These are phyloP conservation scores for Balamuthia mandrillaris DNA, from an alignment of 208 protist genomes.

Conservation along the genomic window DNA sequence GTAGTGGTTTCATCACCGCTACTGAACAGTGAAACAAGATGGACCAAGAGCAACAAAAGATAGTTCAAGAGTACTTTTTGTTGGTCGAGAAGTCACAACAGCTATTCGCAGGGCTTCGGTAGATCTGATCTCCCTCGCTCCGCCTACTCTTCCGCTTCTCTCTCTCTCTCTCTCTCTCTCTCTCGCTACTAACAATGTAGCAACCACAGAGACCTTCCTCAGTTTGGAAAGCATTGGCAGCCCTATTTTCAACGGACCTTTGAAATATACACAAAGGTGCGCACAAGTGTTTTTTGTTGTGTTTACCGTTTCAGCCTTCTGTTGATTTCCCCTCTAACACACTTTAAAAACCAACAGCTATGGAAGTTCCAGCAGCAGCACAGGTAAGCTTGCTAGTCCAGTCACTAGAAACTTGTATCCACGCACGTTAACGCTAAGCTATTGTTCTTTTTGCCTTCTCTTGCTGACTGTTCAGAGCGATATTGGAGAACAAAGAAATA, in stretches of 20 bases:
- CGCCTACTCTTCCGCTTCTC: not conserved
- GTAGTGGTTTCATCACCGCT: no score
- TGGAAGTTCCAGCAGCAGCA: slow-evolving; percentile 67
- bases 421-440: no score
- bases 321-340: not conserved
- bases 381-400: slow-evolving; percentile 7
- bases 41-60: not conserved
- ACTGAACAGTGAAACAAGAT: not conserved
- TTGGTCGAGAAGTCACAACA: slow-evolving; percentile 44
- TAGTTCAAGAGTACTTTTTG: slow-evolving; percentile 34
- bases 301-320: not conserved
- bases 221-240: slow-evolving; percentile 59
- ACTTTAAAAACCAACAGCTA: not conserved
- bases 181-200: not conserved
- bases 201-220: slow-evolving; percentile 49
- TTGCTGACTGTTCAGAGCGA: no score
- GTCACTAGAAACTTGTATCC: no score
- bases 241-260: slow-evolving; percentile 63
- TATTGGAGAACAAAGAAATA: slow-evolving; percentile 48
- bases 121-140: not conserved
- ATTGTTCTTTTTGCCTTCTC: no score
- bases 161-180: not conserved
- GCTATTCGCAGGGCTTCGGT: slow-evolving; percentile 45
- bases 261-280: slow-evolving; percentile 58
- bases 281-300: not conserved